Evolutionary conservation across 1,284 basidiomycete genomes (phyloP), one percentile per base, ranked within the genome.

Genomic region (Sphagnurus paluster): DNA sequence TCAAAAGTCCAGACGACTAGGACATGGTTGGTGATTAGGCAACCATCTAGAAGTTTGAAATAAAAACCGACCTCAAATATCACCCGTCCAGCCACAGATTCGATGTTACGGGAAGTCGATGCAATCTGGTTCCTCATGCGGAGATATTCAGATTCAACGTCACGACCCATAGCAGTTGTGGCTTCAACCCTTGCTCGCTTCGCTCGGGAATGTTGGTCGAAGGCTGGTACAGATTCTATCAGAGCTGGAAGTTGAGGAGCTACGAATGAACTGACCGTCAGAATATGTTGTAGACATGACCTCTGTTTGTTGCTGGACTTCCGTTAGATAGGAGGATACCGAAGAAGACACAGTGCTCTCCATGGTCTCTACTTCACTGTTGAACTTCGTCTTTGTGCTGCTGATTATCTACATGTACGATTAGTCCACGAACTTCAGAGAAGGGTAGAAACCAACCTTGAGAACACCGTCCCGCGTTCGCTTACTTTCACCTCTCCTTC

Each of bases 101-200:
- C 76, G 4, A 81, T 60, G 39, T 74, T 70, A 42, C 72, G 69
- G 10, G 79, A 77, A 24, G 75, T 72, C 2, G 79, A 76, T 11
- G 69, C 65, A 14, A 85, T 58, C 8, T 70, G 72, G 5, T 70
- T 69, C 52, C 80, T 76, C 38, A 79, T 58, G 41, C 67, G 69
- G 36, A 67, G 71, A 57, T 76, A 77, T 33, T 79, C 74, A 21
- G 75, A 69, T 51, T 82, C 74, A 23, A 80, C 59, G 28, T 80
- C 76, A 2, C 67, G 62, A 21, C 66, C 66, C 57, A 87, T 65
- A 3, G 69, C 58, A 34, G 72, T 67, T 14, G 77, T 80, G 8
- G 74, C 71, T 42, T 89, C 85, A 4, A 84, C 59, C 20, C 88
- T 76, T 26, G 80, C 80, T 43, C 81, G 75, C 61, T 91, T 91